These are phyloP conservation scores for Lithohypha guttulata DNA, from an alignment of 2,329 filamentous ascomycete genomes.

Conservation along the genomic window DNA sequence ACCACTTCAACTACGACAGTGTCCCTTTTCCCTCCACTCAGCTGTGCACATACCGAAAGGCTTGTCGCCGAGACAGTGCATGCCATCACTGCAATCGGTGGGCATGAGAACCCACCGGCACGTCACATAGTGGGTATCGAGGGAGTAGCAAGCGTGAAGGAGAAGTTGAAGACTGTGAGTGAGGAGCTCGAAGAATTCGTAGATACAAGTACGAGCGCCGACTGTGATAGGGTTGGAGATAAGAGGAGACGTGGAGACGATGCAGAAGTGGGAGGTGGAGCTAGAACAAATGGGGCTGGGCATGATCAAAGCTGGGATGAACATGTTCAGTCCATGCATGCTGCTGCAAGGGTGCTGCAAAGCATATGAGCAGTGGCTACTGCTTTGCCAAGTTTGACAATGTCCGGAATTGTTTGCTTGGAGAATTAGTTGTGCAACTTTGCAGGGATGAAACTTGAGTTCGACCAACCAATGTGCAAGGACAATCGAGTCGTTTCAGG, in stretches of 20 bases:
- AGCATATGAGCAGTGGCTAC: background rate
- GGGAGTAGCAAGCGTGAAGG: constrained; percentile 76
- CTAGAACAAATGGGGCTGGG: background rate
- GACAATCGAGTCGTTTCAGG: no score
- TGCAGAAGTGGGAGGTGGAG: constrained; percentile 12
- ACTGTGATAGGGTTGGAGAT: constrained; percentile 29
- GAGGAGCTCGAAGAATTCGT: constrained; percentile 96
- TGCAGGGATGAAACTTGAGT: background rate
- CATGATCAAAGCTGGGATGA: constrained; percentile 3
- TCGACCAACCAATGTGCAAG: no score
- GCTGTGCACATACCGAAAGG: constrained; percentile 55
- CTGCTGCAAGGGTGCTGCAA: constrained; percentile 9
- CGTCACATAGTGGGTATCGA: constrained; percentile 89
- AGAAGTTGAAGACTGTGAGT: constrained; percentile 91
- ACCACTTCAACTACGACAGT: constrained; percentile 37
- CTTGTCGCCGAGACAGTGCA: constrained; percentile 83
- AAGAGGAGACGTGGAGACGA: constrained; percentile 11
- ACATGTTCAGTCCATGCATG: constrained; percentile 4
- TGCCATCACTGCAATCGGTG: constrained; percentile 81
- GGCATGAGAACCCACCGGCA: constrained; percentile 89
- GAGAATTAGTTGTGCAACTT: no score
- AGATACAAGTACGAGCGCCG: constrained; percentile 74
- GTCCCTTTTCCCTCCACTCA: constrained; percentile 64
- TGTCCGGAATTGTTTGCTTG: constrained; percentile 1
- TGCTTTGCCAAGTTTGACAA: background rate